These are phyloP conservation scores for Rhododendron griersonianum DNA, from an alignment of 148 eudicot species.

Conservation along the genomic window DNA sequence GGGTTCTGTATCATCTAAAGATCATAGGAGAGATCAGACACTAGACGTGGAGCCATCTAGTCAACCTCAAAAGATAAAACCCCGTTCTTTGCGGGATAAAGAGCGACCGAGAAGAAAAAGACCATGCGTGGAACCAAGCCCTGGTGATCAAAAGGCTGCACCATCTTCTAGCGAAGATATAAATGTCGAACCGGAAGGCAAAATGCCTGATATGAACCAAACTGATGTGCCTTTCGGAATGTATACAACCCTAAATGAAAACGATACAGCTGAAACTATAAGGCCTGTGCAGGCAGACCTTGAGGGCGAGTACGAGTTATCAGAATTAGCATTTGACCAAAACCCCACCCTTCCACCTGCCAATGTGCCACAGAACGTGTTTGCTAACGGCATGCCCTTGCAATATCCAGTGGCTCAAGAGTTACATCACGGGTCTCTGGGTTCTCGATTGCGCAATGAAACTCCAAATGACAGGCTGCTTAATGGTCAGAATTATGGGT, in stretches of 20 bases:
- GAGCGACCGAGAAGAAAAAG: slow-evolving; percentile 32
- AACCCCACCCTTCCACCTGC: slow-evolving; percentile 31
- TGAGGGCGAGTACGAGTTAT: slow-evolving; percentile 32
- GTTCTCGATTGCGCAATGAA: slow-evolving; percentile 7
- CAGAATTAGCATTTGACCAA: slow-evolving; percentile 25
- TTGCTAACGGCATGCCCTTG: slow-evolving; percentile 24
- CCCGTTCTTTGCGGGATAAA: slow-evolving; percentile 22
- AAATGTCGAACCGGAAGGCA: slow-evolving; percentile 26
- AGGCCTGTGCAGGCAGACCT: slow-evolving; percentile 29
- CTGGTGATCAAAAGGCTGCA: slow-evolving; percentile 25
- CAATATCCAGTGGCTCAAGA: slow-evolving; percentile 30
- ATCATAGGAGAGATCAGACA: slow-evolving; percentile 38
- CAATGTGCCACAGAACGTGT: slow-evolving; percentile 23
- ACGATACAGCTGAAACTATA: slow-evolving; percentile 22
- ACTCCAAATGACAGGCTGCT: slow-evolving; percentile 8
- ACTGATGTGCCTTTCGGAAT: slow-evolving; percentile 21
- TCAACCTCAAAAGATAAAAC: slow-evolving; percentile 8
- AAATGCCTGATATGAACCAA: slow-evolving; percentile 31
- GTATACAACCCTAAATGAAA: slow-evolving; percentile 28
- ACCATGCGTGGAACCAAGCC: slow-evolving; percentile 28
- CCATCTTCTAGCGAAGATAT: slow-evolving; percentile 25
- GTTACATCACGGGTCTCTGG: slow-evolving; percentile 4
- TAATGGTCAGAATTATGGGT: slow-evolving; percentile 1
- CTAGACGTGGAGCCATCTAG: slow-evolving; percentile 32
- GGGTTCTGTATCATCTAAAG: slow-evolving; percentile 70